A percentile compares a stretch with the other conserved stretches of the same genome.
phyloP scores from a whole-genome alignment of 495 filamentous ascomycete species.

The Lophium mytilinum region DNA sequence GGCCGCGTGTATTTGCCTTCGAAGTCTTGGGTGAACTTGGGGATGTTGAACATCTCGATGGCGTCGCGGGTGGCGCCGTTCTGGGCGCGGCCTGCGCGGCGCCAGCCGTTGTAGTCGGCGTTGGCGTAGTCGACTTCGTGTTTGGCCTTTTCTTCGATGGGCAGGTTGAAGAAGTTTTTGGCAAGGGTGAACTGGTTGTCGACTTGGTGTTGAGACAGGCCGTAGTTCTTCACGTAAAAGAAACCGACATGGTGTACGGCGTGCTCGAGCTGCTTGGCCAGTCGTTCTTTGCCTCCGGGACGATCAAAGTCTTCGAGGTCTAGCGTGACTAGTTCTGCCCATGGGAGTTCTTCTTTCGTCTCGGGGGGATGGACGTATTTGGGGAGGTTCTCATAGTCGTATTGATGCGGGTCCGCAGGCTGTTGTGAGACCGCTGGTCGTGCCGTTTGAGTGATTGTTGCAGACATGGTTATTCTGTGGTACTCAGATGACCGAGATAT shows the following conservation, averaged over 20 bases:
- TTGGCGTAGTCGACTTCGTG: slow-evolving; percentile 35
- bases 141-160: slow-evolving; percentile 1
- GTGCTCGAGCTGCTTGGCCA: slow-evolving; percentile 51
- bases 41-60: slow-evolving; percentile 48
- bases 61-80: slow-evolving; percentile 39
- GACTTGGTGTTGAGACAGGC: slow-evolving; percentile 48
- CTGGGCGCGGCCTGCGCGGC: slow-evolving; percentile 27
- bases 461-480: neutral
- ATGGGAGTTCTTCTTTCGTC: slow-evolving; percentile 23
- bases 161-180: slow-evolving; percentile 27
- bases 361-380: slow-evolving; percentile 7
- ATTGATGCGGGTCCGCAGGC: neutral
- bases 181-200: slow-evolving; percentile 50
- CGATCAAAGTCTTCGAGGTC: slow-evolving; percentile 44
- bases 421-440: neutral
- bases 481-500: no score
- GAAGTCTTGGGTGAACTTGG: slow-evolving; percentile 43
- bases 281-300: slow-evolving; percentile 45
- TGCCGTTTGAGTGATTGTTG: neutral
- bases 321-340: slow-evolving; percentile 51
- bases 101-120: slow-evolving; percentile 41
- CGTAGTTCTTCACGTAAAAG: slow-evolving; percentile 30
- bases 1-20: slow-evolving; percentile 37
- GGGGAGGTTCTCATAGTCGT: slow-evolving; percentile 6
- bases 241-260: slow-evolving; percentile 48